These are phyloP conservation scores for Paramecium biaurelia DNA, from an alignment of 73 alveolate genomes.

Conservation along the genomic window DNA sequence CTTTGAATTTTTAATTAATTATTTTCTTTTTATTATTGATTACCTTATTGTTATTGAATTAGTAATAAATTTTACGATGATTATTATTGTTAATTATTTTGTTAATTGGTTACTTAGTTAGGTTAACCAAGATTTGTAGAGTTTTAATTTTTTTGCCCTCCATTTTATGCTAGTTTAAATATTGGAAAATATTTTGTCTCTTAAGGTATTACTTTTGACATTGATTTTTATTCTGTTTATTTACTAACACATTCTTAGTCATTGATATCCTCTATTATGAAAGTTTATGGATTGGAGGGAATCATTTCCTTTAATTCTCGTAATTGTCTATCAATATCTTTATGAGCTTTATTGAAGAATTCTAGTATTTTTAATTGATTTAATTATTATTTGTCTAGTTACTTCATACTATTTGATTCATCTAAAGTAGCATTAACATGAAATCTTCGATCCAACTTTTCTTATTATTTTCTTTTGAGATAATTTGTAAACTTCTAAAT, in stretches of 20 bases:
- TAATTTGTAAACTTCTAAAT: not conserved
- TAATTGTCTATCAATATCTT: not conserved
- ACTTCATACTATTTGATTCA: not conserved
- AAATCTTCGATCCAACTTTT: not conserved
- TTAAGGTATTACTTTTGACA: not conserved
- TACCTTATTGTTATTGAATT: not conserved
- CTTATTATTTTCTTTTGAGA: not conserved
- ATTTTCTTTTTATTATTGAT: not conserved
- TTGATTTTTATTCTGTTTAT: not conserved
- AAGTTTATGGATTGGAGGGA: not conserved
- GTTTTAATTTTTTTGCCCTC: not conserved
- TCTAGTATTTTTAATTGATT: not conserved
- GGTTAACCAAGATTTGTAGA: not conserved
- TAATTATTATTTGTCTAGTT: not conserved
- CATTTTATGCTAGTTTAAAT: not conserved
- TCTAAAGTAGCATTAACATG: not conserved
- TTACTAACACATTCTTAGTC: not conserved
- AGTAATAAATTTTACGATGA: not conserved
- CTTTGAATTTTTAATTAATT: not conserved
- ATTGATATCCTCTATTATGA: not conserved
- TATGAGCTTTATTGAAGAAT: not conserved
- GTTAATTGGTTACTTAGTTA: not conserved
- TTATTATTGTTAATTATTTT: not conserved
- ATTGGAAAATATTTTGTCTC: not conserved
- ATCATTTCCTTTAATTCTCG: not conserved